Conservation (phyloP, 2,329 filamentous ascomycete genomes). For the Venturia aucupariae region DNA sequence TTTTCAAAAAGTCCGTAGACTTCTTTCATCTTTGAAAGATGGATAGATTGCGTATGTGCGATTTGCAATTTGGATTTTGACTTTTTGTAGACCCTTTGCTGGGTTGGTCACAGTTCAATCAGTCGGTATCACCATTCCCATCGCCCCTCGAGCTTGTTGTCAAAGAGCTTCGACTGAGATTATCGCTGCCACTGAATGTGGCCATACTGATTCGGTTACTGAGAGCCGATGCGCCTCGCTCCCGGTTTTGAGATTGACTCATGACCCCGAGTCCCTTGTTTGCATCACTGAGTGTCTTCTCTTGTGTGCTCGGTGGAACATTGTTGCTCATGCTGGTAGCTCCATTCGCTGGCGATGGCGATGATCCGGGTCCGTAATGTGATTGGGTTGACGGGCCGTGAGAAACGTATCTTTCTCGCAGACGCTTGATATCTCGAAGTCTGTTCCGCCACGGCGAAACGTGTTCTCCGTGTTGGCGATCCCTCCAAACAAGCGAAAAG, state of each 20-base stretch:
- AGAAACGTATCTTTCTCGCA: slow-evolving; percentile 51
- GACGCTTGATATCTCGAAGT: slow-evolving; percentile 70
- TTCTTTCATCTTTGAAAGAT: background rate
- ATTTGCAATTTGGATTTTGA: no score
- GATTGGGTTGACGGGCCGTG: background rate
- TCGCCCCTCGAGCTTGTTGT: slow-evolving; percentile 5
- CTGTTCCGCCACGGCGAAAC: slow-evolving; percentile 84
- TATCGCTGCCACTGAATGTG: slow-evolving; percentile 8
- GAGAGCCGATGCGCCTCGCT: slow-evolving; percentile 3
- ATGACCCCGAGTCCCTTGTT: background rate
- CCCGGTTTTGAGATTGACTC: background rate
- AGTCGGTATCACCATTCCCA: background rate
- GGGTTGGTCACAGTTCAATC: background rate
- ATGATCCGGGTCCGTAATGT: background rate
- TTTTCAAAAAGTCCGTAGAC: background rate
- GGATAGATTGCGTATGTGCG: background rate
- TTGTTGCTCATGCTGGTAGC: slow-evolving; percentile 4
- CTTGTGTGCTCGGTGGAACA: slow-evolving; percentile 9
- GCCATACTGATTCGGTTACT: slow-evolving; percentile 1
- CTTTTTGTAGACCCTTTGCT: no score
- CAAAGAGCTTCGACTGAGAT: slow-evolving; percentile 5
- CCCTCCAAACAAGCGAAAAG: slow-evolving; percentile 84
- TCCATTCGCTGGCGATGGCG: slow-evolving; percentile 1
- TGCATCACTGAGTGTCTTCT: slow-evolving; percentile 9
- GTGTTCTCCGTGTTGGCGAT: slow-evolving; percentile 67